Conservation (phyloP, 2,329 filamentous ascomycete species). For the Pseudocercospora vitis region DNA sequence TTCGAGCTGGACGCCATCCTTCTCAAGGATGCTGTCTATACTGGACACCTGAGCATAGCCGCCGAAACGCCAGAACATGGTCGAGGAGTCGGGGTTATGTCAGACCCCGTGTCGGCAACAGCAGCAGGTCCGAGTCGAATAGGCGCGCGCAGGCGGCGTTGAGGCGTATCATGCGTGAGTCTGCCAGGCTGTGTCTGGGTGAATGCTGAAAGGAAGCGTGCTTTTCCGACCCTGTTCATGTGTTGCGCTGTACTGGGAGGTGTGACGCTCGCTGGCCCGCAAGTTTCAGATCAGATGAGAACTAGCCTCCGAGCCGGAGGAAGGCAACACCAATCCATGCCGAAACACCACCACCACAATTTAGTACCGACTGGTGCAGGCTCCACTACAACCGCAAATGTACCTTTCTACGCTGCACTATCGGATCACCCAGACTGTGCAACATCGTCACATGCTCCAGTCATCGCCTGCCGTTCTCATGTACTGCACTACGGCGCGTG, state of each 20-base stretch:
- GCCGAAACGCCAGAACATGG: slow-evolving; percentile 99
- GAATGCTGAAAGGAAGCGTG: neutral
- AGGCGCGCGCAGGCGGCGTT: slow-evolving; percentile 13
- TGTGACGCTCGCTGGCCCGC: slow-evolving; percentile 7
- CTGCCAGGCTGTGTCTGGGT: neutral
- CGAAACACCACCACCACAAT: neutral
- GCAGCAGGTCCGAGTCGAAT: slow-evolving; percentile 8
- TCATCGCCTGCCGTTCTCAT: neutral
- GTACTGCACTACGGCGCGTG: neutral
- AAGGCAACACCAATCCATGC: neutral
- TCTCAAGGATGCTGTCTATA: slow-evolving; percentile 95
- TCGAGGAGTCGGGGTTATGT: slow-evolving; percentile 44
- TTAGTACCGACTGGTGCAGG: too few relatives aligned
- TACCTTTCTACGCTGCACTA: too few relatives aligned
- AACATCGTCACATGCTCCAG: neutral
- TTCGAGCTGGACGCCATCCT: slow-evolving; percentile 89
- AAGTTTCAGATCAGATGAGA: too few relatives aligned
- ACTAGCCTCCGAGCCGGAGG: too few relatives aligned
- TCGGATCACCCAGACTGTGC: too few relatives aligned
- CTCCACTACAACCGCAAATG: too few relatives aligned
- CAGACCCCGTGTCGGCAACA: slow-evolving; percentile 15
- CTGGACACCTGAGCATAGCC: slow-evolving; percentile 96
- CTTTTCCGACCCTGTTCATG: neutral
- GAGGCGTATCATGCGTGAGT: slow-evolving; percentile 24
- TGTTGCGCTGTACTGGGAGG: slow-evolving; percentile 1